Evolutionary conservation across 768 basidiomycete genomes (phyloP).

Genomic region (Symmetrospora coprosmae): DNA sequence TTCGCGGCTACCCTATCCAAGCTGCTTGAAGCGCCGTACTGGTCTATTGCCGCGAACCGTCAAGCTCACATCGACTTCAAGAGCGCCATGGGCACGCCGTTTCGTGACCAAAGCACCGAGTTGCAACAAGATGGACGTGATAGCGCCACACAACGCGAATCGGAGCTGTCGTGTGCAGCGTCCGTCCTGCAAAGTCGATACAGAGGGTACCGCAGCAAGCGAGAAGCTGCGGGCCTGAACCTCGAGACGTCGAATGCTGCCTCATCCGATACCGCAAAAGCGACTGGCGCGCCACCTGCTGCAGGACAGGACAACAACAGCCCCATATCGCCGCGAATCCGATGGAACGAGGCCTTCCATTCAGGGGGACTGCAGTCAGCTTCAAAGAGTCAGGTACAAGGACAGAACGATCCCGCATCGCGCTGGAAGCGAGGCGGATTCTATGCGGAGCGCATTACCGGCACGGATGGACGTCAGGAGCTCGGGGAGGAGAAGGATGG

Average conservation of each 20-base stretch:
- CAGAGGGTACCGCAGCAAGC: slow-evolving; percentile 1
- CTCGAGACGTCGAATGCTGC: not conserved
- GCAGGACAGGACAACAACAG: not conserved
- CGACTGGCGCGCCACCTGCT: not conserved
- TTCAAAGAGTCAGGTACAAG: not conserved
- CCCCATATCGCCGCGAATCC: not conserved
- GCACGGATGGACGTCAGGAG: slow-evolving; percentile 9
- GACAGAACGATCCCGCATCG: slow-evolving; percentile 18
- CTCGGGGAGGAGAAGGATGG: not conserved
- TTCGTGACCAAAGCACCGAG: too few species aligned
- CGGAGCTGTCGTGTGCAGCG: too few species aligned
- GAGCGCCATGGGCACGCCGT: too few species aligned
- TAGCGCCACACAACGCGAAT: too few species aligned
- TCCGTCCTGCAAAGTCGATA: not conserved
- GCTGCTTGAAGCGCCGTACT: too few species aligned
- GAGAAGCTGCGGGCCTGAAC: slow-evolving; percentile 12
- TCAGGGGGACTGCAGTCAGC: not conserved
- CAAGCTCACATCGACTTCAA: too few species aligned
- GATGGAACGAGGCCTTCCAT: slow-evolving; percentile 19
- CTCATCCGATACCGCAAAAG: not conserved
- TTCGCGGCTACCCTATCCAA: too few species aligned
- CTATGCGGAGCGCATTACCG: slow-evolving; percentile 22
- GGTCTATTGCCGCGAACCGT: too few species aligned
- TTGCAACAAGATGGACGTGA: too few species aligned
- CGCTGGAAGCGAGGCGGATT: slow-evolving; percentile 24